phyloP scores from a whole-genome alignment of 2,329 filamentous ascomycete genomes.

The Beauveria brongniartii region DNA sequence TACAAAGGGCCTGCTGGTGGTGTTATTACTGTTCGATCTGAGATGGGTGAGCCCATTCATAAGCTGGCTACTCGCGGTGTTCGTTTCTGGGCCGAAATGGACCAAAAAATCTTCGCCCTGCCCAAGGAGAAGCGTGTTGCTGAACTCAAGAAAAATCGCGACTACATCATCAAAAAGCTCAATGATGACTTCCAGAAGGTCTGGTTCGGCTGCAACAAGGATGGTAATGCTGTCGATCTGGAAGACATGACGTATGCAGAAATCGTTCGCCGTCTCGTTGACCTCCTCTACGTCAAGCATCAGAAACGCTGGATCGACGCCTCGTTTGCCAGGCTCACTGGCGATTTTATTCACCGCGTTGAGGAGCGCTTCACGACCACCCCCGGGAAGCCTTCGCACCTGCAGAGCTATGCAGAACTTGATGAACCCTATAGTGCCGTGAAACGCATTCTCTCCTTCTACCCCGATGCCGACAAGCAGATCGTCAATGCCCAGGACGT shows the following conservation, averaged over 20 bases:
- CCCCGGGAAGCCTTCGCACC: constrained; percentile 64
- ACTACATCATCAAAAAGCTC: constrained; percentile 90
- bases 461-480: constrained; percentile 80
- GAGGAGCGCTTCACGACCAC: constrained; percentile 88
- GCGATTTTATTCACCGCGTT: constrained; percentile 91
- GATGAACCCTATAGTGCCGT: constrained; percentile 72
- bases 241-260: constrained; percentile 95
- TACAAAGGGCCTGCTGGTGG: constrained; percentile 88
- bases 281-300: constrained; percentile 86
- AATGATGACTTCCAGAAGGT: constrained; percentile 97
- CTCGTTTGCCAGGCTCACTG: constrained; percentile 74
- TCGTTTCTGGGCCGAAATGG: constrained; percentile 97
- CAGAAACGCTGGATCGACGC: constrained; percentile 86
- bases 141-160: constrained; percentile 79
- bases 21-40: constrained; percentile 91
- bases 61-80: constrained; percentile 97
- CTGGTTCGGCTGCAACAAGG: constrained; percentile 84
- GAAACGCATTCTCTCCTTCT: constrained; percentile 70
- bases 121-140: constrained; percentile 89
- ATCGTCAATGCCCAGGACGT: constrained; percentile 98
- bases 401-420: constrained; percentile 87
- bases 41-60: constrained; percentile 99
- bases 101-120: constrained; percentile 92
- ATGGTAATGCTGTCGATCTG: constrained; percentile 73
- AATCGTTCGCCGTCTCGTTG: constrained; percentile 77